Conservation (phyloP, 23 red algal genomes). For the Cyanidiococcus yangmingshanensis region DNA sequence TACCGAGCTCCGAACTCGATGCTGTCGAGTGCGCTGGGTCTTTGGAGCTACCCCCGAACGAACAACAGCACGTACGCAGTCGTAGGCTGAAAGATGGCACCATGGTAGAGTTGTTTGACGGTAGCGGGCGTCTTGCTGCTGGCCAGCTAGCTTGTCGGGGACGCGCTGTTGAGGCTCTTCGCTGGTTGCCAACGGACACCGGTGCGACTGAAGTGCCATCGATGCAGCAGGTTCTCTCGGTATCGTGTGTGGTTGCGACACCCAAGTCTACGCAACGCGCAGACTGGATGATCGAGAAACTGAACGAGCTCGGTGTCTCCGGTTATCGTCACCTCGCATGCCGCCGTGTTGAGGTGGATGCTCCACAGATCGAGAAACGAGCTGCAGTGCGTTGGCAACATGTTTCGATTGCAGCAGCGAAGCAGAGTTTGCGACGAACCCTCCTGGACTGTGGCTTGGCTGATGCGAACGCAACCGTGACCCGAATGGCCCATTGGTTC, state of each 20-base stretch:
- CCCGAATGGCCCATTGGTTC: neutral
- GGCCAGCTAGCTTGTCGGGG: neutral
- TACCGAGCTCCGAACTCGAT: neutral
- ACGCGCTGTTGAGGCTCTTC: neutral
- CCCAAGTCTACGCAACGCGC: constrained; percentile 31
- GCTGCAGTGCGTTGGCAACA: constrained; percentile 37
- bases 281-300: constrained; percentile 80
- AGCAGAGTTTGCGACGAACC: constrained; percentile 47
- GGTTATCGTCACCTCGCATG: constrained; percentile 22
- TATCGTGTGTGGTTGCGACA: constrained; percentile 23
- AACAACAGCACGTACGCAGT: constrained; percentile 14
- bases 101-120: constrained; percentile 10
- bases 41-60: neutral
- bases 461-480: neutral
- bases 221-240: neutral
- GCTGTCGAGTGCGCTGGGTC: neutral
- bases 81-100: neutral
- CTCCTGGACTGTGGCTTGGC: constrained; percentile 15
- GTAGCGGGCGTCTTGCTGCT: neutral
- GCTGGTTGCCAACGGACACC: neutral
- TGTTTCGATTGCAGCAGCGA: constrained; percentile 53
- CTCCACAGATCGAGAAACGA: neutral
- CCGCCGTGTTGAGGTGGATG: constrained; percentile 13
- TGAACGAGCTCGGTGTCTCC: constrained; percentile 55
- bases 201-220: neutral